Base-by-base conservation (phyloP, 257 asterid genomes). In the Primulina eburnea region DNA sequence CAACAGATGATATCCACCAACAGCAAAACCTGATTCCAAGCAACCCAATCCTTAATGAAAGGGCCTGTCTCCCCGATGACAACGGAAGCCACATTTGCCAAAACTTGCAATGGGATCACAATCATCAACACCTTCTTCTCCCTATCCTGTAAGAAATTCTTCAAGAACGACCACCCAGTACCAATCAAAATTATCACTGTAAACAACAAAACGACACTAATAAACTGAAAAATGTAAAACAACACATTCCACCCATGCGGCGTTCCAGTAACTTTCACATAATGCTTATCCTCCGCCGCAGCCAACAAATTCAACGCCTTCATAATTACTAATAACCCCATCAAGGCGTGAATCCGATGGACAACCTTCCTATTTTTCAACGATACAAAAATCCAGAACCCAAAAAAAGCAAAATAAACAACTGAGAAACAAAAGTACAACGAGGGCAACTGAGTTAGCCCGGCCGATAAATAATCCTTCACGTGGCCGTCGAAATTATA, bases 21-120 rank as follows among this genome's bases (percentile, higher is more conserved):
- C 82, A 94, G 70, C 72, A 89, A 91, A 75, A 91, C 87, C 80
- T 90, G 97, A 73, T 94, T 89, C 99, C 97, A 94, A 32, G 97
- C 88, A 12, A 86, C 90, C 97, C 96, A 92, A 68, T 94, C 96
- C 86, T 81, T 91, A 50, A 85, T 94, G 65, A 94, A 94, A 0
- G 99, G 99, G 29, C 99, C 99, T 0, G 99, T 94, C 77, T 90
- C 97, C n/a, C 95, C 97, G 58, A 94, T 91, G 57, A 94, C 97
- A 59, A 89, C 71, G 6, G 96, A 94, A 8, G 99, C 99, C 5
- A 89, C 70, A 72, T 94, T 94, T 14, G 97, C 97, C 87, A 90
- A 69, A 29, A 89, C 96, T 83, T 94, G 97, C 70, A 90, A 78
- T 5, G 99, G 99, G 80, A 94, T 86, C 83, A 94, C 99, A 55